Base-by-base conservation (phyloP, 1,284 basidiomycete genomes). In the Phellinidium pouzarii region DNA sequence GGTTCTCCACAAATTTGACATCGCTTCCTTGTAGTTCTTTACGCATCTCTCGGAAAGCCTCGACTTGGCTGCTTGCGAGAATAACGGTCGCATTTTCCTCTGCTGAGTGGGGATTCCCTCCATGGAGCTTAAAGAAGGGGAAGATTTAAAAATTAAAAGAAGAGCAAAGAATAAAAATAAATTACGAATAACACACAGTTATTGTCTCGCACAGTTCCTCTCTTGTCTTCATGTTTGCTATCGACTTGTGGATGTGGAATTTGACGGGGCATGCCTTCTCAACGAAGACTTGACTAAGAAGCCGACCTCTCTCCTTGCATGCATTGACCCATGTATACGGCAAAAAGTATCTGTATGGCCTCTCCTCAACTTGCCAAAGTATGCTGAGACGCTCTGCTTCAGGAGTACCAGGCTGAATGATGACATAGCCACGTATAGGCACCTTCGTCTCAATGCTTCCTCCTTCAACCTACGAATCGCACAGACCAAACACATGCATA, bases 311-410 rank as follows among this genome's bases (percentile, higher is more conserved):
- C n/a, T 82, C 76, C 65, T 83, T 86, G 68, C 87, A 89, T 22
- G 85, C 84, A 44, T 88, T 82, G 12, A 89, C 77, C 62, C 80
- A 90, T 44, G 84, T 84, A 62, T 80, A 84, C 7, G 87, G 85
- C 40, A 89, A 86, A 58, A 90, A 85, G 64, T 78, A 76, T 49
- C 87, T 72, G 31, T 85, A 80, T 6, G 87, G 87, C 53, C 84
- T 71, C 58, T 87, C 84, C 1, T 66, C 46, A 51, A 71, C 78
- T 20, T 71, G 72, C 84, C 86, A 88, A 59, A 83, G 86, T 26
- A 78, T 66, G 37, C 78, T 75, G 41, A 90, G 78, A 23, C 87
- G 83, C 59, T 82, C 77, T 59, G 80, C 84, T 65, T 90, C 86
- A 0, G 74, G 60, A 1, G 81, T 82, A 4, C 78, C 78, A 4